Percentiles rank a stretch among this genome's conserved stretches.
Evolutionary conservation across 257 asterid genomes (phyloP).

Genomic region (Capsicum baccatum): DNA sequence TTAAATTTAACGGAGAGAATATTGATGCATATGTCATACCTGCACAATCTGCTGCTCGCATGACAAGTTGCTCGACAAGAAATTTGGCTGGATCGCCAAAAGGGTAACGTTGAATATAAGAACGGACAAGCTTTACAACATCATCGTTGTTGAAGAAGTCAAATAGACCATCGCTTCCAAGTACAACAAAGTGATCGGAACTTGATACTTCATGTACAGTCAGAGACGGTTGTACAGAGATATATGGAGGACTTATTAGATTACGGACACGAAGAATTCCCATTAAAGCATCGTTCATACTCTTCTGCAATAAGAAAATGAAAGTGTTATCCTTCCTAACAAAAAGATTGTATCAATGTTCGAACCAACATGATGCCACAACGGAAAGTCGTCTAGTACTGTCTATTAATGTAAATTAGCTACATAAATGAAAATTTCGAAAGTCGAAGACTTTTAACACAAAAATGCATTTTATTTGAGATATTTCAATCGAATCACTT

Average conservation of each 20-base stretch:
- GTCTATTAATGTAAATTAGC: neutral
- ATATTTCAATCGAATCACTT: neutral
- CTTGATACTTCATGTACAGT: constrained; percentile 70
- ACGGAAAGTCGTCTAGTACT: neutral
- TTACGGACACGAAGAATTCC: constrained; percentile 89
- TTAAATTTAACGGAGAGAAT: neutral
- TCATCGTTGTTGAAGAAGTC: constrained; percentile 94
- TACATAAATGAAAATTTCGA: neutral
- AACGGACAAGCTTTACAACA: constrained; percentile 69
- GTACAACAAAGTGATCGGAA: constrained; percentile 78
- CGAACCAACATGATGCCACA: neutral
- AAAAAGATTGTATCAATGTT: neutral
- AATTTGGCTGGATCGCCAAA: constrained; percentile 92
- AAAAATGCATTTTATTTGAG: neutral
- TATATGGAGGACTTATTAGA: constrained; percentile 88
- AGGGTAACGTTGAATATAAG: constrained; percentile 59
- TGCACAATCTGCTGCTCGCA: constrained; percentile 94
- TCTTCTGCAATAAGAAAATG: constrained; percentile 57
- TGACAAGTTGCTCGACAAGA: constrained; percentile 84
- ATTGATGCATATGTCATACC: constrained; percentile 48
- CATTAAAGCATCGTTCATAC: constrained; percentile 94
- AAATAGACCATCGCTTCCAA: constrained; percentile 93
- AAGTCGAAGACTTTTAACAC: neutral
- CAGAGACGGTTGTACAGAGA: constrained; percentile 70
- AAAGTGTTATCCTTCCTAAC: neutral